Conservation (phyloP, 2,329 filamentous ascomycete species). For the Phaeosphaeriaceae sp. region DNA sequence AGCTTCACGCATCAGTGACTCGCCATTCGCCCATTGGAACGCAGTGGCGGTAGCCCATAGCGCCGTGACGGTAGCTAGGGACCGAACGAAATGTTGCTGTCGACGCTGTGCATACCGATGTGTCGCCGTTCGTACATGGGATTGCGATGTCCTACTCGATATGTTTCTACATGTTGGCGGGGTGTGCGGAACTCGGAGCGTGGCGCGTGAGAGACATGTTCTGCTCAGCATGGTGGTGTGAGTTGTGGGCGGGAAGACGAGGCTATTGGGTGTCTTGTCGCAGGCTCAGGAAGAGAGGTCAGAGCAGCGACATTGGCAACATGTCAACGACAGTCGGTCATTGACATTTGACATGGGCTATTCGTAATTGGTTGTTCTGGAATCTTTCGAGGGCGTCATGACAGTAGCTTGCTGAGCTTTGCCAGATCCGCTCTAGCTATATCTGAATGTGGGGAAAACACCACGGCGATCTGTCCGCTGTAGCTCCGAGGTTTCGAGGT, state of each 20-base stretch:
- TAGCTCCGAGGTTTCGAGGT: not conserved
- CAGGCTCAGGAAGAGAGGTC: slow-evolving; percentile 12
- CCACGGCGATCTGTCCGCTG: not conserved
- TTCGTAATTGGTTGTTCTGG: not conserved
- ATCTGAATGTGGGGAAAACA: not conserved
- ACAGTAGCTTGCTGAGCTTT: slow-evolving; percentile 2
- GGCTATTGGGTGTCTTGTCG: not conserved
- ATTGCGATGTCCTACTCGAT: slow-evolving; percentile 21
- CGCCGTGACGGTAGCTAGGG: slow-evolving; percentile 50
- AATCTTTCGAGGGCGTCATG: slow-evolving; percentile 24
- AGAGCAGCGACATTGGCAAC: slow-evolving; percentile 22
- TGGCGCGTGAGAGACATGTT: slow-evolving; percentile 40
- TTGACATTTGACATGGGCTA: not conserved
- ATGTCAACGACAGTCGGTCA: not conserved
- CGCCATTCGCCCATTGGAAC: slow-evolving; percentile 53
- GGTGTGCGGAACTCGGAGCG: slow-evolving; percentile 29
- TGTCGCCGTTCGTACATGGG: slow-evolving; percentile 33
- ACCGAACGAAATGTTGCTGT: slow-evolving; percentile 55
- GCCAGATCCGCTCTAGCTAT: not conserved
- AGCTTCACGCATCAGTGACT: slow-evolving; percentile 48
- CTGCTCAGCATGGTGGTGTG: slow-evolving; percentile 40
- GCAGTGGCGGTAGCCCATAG: slow-evolving; percentile 54
- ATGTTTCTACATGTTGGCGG: slow-evolving; percentile 37
- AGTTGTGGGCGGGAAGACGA: slow-evolving; percentile 1
- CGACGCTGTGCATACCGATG: slow-evolving; percentile 53